A percentile compares a stretch with the other conserved stretches of the same genome.
These are phyloP conservation scores for Yamadazyma blattariae DNA, from an alignment of 1,139 yeast species.

Conservation along the genomic window DNA sequence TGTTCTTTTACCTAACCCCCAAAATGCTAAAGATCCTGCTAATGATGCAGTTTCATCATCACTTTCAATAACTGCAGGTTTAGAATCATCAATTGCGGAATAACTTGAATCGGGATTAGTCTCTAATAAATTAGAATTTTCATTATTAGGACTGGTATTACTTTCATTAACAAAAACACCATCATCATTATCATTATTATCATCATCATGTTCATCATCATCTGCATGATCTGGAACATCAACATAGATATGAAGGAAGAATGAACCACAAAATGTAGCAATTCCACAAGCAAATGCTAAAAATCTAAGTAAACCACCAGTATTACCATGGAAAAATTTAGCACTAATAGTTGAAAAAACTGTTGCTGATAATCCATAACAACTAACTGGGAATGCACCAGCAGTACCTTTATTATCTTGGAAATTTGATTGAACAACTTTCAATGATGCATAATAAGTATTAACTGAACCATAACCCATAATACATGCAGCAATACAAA, in stretches of 20 bases:
- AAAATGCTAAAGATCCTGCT: constrained; percentile 36
- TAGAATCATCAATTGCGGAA: background rate
- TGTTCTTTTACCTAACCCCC: constrained; percentile 26
- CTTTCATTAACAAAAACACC: background rate
- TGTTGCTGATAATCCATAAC: constrained; percentile 53
- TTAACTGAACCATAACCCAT: constrained; percentile 67
- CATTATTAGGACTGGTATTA: background rate
- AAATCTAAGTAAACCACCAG: constrained; percentile 39
- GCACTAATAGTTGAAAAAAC: constrained; percentile 46
- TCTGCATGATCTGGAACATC: constrained; percentile 20
- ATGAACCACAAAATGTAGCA: constrained; percentile 35
- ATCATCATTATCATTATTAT: background rate
- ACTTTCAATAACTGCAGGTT: background rate
- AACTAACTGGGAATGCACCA: constrained; percentile 58
- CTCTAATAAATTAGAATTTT: constrained; percentile 1
- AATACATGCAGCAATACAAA: constrained; percentile 36
- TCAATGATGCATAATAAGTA: constrained; percentile 63
- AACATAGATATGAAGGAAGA: constrained; percentile 32
- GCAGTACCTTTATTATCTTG: constrained; percentile 72
- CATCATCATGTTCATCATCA: constrained; percentile 1
- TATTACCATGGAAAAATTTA: constrained; percentile 37
- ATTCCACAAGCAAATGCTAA: constrained; percentile 37
- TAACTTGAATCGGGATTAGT: background rate
- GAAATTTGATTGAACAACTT: constrained; percentile 67
- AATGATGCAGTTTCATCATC: constrained; percentile 5